Base-by-base conservation (phyloP, 495 filamentous ascomycete genomes). In the Daldinia bambusicola region DNA sequence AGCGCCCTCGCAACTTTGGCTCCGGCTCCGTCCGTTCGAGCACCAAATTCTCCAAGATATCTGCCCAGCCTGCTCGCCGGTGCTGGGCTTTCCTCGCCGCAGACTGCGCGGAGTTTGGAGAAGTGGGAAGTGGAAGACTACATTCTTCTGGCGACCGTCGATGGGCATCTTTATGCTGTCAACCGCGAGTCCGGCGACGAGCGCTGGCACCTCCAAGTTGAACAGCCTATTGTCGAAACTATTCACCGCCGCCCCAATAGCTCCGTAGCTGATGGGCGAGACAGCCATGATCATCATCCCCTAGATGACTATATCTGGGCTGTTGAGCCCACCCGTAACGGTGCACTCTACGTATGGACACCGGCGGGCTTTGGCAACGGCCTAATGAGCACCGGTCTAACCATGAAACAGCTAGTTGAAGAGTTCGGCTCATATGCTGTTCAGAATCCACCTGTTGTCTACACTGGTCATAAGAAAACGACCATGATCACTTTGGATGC, bases 121-220 rank as follows among this genome's bases (percentile, higher is more conserved):
- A 95, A 98, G 78, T 98, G 94, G 94, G 93, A 97, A 89, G 94
- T 97, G 82, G 95, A 98, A 91, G 94, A 98, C 84, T 96, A 98
- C 89, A 92, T 98, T 80, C 91, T 99, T 84, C 84, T 99, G 91
- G 94, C 96, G 91, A 98, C 96, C 87, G 91, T 99, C 85, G 93
- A 98, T 84, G 95, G 95, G 84, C 92, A 91, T 68, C 88, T 99
- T 79, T 92, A 97, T 85, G 95, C 96, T 76, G 88, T 89, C 82
- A 93, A 98, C 83, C 87, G 95, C 71, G 92, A 91, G 77, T 94
- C 89, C 64, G 95, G 95, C 56, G 81, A 89, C 51, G 84, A 89
- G 64, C 90, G 87, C 78, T 99, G 95, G 95, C 89, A 89, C 75
- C 84, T 97, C 58, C 89, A 92, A 80, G 87, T 91, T 53, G 90